phyloP scores from a whole-genome alignment of 2,329 filamentous ascomycete genomes.

The Pezicula neosporulosa region DNA sequence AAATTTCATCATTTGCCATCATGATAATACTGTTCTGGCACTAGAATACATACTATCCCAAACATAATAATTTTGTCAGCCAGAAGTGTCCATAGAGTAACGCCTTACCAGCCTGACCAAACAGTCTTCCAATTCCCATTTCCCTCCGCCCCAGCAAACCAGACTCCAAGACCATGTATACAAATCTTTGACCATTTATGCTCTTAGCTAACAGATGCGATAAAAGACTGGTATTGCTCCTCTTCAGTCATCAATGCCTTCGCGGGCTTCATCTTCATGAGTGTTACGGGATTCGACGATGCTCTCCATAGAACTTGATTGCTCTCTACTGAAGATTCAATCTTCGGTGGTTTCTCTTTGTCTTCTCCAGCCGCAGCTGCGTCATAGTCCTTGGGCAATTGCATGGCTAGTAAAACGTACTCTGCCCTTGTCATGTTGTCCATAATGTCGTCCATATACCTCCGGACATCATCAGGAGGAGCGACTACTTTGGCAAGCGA shows the following conservation, averaged over 20 bases:
- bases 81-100: too few relatives aligned
- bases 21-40: too few relatives aligned
- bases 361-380: slow-evolving; percentile 7
- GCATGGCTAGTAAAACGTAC: slow-evolving; percentile 65
- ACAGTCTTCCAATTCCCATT: not conserved
- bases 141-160: not conserved
- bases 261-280: slow-evolving; percentile 14
- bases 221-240: slow-evolving; percentile 41
- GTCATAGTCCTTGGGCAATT: slow-evolving; percentile 47
- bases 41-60: too few relatives aligned
- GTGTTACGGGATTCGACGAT: slow-evolving; percentile 3
- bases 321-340: slow-evolving; percentile 8
- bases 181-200: not conserved
- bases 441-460: slow-evolving; percentile 71
- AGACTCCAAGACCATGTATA: not conserved
- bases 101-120: not conserved
- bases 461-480: slow-evolving; percentile 57
- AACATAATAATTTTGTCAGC: too few relatives aligned
- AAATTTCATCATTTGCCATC: too few relatives aligned
- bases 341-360: slow-evolving; percentile 8
- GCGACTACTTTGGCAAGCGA: slow-evolving; percentile 59
- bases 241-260: slow-evolving; percentile 31
- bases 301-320: slow-evolving; percentile 34
- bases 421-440: slow-evolving; percentile 65
- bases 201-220: slow-evolving; percentile 15